phyloP scores from a whole-genome alignment of 2,329 filamentous ascomycete species.

The Chaetomium strumarium region DNA sequence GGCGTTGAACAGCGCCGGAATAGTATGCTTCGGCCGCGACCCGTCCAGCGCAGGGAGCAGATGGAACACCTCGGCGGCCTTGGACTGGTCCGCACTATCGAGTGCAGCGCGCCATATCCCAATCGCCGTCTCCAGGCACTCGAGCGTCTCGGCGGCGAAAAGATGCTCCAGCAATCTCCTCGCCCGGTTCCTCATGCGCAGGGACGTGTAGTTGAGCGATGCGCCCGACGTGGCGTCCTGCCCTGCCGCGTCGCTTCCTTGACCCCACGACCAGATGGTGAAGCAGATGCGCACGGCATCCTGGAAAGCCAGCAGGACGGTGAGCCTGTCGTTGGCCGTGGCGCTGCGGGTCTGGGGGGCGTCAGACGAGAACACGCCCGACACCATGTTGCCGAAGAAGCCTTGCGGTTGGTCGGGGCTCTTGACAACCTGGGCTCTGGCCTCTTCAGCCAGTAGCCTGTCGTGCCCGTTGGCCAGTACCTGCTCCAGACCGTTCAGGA shows the following conservation, averaged over 20 bases:
- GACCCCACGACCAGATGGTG: constrained; percentile 90
- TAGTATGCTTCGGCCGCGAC: constrained; percentile 82
- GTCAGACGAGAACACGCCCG: constrained; percentile 80
- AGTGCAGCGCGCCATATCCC: constrained; percentile 66
- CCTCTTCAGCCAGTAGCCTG: constrained; percentile 70
- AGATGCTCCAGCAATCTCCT: constrained; percentile 85
- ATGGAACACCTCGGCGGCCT: constrained; percentile 66
- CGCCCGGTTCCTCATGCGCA: constrained; percentile 85
- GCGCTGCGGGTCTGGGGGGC: constrained; percentile 68
- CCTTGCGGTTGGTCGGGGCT: constrained; percentile 77
- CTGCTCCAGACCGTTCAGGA: constrained; percentile 90
- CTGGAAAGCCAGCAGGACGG: constrained; percentile 92
- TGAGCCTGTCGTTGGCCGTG: constrained; percentile 88
- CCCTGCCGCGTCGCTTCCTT: constrained; percentile 50
- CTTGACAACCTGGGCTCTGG: constrained; percentile 61
- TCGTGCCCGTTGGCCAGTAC: constrained; percentile 84
- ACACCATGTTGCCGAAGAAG: constrained; percentile 92
- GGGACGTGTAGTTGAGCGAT: constrained; percentile 84
- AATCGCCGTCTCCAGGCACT: constrained; percentile 87
- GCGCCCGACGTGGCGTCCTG: constrained; percentile 65
- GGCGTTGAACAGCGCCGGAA: constrained; percentile 91
- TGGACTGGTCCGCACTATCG: constrained; percentile 40
- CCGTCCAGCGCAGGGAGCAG: constrained; percentile 87
- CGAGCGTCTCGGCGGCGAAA: constrained; percentile 84
- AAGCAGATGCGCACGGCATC: constrained; percentile 92